Conservation (phyloP, 441 rosid species). For the Aquilaria agallochum region DNA sequence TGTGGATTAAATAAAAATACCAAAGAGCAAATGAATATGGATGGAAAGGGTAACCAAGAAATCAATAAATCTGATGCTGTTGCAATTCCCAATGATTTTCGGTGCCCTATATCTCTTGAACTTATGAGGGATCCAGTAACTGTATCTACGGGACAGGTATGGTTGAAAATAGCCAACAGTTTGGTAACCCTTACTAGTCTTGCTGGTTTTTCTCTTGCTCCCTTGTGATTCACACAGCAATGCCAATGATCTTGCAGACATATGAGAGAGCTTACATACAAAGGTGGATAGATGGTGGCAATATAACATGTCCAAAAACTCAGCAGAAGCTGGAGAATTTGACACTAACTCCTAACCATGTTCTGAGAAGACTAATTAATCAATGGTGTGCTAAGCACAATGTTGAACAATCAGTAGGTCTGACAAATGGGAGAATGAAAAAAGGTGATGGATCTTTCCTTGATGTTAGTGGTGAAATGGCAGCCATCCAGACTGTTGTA, state of each 20-base stretch:
- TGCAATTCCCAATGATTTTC: slow-evolving; percentile 70
- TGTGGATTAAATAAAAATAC: slow-evolving; percentile 30
- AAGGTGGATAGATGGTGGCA: slow-evolving; percentile 95
- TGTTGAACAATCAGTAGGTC: slow-evolving; percentile 62
- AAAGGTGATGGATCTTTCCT: slow-evolving; percentile 59
- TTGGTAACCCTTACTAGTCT: slow-evolving; percentile 1
- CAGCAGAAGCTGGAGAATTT: slow-evolving; percentile 83
- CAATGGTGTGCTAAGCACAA: slow-evolving; percentile 83
- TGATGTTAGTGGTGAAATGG: slow-evolving; percentile 70
- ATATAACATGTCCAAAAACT: slow-evolving; percentile 87
- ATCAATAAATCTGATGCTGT: slow-evolving; percentile 49
- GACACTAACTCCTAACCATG: slow-evolving; percentile 84
- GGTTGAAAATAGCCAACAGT: slow-evolving; percentile 1
- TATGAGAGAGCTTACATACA: slow-evolving; percentile 93
- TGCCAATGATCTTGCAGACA: slow-evolving; percentile 51
- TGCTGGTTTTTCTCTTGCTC: slow-evolving; percentile 2
- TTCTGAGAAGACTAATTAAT: slow-evolving; percentile 73
- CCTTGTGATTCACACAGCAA: slow-evolving; percentile 18
- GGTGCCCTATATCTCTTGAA: slow-evolving; percentile 85
- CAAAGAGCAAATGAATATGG: slow-evolving; percentile 28
- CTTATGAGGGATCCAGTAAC: slow-evolving; percentile 93
- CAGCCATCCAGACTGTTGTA: slow-evolving; percentile 62
- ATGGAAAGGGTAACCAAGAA: slow-evolving; percentile 43
- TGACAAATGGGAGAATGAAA: slow-evolving; percentile 54
- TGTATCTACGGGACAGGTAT: slow-evolving; percentile 94